Base-by-base conservation (phyloP, 768 basidiomycete genomes). In the Sporobolomyces phaffii region DNA sequence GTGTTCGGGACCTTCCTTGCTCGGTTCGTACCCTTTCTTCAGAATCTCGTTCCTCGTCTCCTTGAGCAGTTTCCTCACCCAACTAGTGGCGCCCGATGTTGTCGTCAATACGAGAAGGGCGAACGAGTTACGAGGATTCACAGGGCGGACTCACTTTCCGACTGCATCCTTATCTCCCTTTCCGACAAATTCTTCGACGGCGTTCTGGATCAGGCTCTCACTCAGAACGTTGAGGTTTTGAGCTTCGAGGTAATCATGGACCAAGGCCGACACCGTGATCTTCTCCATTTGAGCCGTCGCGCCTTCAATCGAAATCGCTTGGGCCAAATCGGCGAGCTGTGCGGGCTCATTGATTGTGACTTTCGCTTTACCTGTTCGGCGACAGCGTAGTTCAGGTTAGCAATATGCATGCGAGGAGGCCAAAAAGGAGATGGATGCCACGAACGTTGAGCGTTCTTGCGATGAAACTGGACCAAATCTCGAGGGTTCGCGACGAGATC, bases 151-250 rank as follows among this genome's bases (percentile, higher is more conserved):
- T 47, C 24, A 70, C 69, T 68, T 68, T 41, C 62, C 41, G 14
- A 99, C 94, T 13, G 94, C 91, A 80, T 92, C 89, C 33, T 84
- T 86, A 77, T 96, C 92, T 75, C 97, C 94, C 81, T 99, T 99
- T 77, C 97, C 93, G 65, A 99, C 93, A 78, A 89, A 98, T 78
- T 87, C 83, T 80, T 90, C 87, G 58, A 99, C 92, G 9, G 96
- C 96, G 76, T 92, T 89, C 44, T 86, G 87, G 88, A 99, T 89
- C 29, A 88, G 91, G 45, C 82, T 81, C 79, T 96, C 92, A 1
- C 88, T 90, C 22, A 98, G 80, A 56, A 98, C 79, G 80, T 96
- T 91, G 74, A 98, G 79, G 77, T 93, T 90, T 79, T 98, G 96
- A 54, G 90, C 92, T 10, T 86, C 82, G 51, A 99, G 79, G 77